Conservation (phyloP, 2,329 filamentous ascomycete species). For the Acrodontium crateriforme region DNA sequence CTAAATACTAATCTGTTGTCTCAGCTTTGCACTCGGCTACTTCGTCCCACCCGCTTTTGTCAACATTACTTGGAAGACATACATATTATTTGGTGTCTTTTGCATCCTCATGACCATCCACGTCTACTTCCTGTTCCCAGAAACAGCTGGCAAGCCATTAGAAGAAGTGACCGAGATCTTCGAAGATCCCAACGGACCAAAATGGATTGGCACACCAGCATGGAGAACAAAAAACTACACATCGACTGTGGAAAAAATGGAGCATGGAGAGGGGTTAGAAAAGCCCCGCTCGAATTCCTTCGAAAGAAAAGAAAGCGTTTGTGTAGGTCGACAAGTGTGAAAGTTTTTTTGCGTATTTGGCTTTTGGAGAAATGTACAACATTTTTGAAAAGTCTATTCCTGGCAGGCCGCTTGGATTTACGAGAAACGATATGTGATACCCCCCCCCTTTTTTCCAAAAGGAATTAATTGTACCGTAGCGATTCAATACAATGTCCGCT, state of each 20-base stretch:
- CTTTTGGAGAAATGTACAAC: too few relatives aligned
- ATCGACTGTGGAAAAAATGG: slow-evolving; percentile 8
- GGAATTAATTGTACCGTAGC: too few relatives aligned
- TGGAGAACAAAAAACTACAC: slow-evolving; percentile 36
- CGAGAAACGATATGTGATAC: too few relatives aligned
- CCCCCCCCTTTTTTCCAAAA: too few relatives aligned
- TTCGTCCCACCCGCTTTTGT: slow-evolving; percentile 46
- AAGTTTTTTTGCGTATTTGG: too few relatives aligned
- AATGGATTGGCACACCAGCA: slow-evolving; percentile 39
- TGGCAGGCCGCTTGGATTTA: too few relatives aligned
- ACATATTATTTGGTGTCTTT: slow-evolving; percentile 64
- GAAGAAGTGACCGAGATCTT: slow-evolving; percentile 70
- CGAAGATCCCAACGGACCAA: slow-evolving; percentile 23
- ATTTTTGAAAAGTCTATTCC: too few relatives aligned
- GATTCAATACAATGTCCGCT: too few relatives aligned
- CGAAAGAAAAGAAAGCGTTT: too few relatives aligned
- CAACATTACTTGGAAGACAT: slow-evolving; percentile 43
- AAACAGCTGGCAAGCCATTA: slow-evolving; percentile 56
- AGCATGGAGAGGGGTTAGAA: slow-evolving; percentile 11
- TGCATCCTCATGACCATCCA: slow-evolving; percentile 55
- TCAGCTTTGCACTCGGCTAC: slow-evolving; percentile 42
- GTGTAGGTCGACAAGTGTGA: too few relatives aligned
- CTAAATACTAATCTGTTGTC: too few relatives aligned
- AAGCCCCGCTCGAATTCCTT: too few relatives aligned
- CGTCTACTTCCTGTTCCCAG: slow-evolving; percentile 51